Base-by-base conservation (phyloP, 768 basidiomycete species). In the Calvatia gigantea region DNA sequence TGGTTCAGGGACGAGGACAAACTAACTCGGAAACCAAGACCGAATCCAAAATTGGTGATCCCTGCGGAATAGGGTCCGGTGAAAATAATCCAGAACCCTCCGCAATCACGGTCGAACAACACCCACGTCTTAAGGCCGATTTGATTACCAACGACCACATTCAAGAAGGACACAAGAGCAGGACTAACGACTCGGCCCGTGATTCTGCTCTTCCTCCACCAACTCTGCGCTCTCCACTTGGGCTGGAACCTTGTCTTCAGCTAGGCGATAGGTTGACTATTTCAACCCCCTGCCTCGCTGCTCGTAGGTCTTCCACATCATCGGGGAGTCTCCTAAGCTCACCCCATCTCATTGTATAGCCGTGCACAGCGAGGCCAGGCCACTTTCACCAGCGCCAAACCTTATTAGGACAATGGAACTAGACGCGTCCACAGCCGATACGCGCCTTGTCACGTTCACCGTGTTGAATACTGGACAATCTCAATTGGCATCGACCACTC, bases 81-180 rank as follows among this genome's bases (percentile, higher is more conserved):
- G 45, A 21, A 48, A 49, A 31, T 49, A 43, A 42, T 28, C 49
- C 14, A 49, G 39, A 43, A 42, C 44, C 51, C 33, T 33, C 47
- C 12, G 11, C 14, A 19, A n/a, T 15, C 15, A 23, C 46, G 31
- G 21, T 42, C 43, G 12, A 12, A 12, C 5, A 32, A 42, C 45
- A 31, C 47, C 41, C 46, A 39, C 43, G 25, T 45, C 32, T 44
- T 44, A 53, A n/a, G 32, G 23, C 43, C 43, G 27, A 42, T 39
- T 37, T 48, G 28, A 17, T 54, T 31, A 28, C 29, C 38, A 27
- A 31, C 46, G 32, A 42, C 54, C 46, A 41, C 45, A 3, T 19
- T 8, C 28, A n/a, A 39, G 23, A 14, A 23, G 47, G 54, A 21
- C 45, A 55, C 25, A 46, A 55, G 25, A 17, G 12, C 39, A 41